These are phyloP conservation scores for Aureobasidium leucospermi DNA, from an alignment of 2,329 filamentous ascomycete genomes.

Conservation along the genomic window DNA sequence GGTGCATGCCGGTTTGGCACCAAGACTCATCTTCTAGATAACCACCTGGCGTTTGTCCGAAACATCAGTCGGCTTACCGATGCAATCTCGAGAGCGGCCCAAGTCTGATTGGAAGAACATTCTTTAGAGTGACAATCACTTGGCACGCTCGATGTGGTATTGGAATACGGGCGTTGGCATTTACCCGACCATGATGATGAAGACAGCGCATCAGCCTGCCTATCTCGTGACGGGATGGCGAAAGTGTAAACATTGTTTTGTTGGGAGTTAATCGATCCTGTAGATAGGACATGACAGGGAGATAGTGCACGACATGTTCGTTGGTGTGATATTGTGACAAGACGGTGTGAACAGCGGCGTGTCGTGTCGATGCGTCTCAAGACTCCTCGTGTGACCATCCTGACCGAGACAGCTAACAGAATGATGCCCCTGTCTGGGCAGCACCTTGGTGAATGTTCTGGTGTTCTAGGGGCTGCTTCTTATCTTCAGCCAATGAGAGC, in stretches of 20 bases:
- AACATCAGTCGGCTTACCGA: neutral
- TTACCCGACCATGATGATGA: neutral
- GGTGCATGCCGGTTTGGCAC: neutral
- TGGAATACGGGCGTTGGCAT: neutral
- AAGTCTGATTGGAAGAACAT: neutral
- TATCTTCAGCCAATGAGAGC: slow-evolving; percentile 5
- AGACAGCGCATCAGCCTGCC: neutral
- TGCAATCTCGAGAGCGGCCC: neutral
- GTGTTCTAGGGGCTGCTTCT: neutral
- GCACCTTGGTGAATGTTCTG: neutral
- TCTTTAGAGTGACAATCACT: neutral
- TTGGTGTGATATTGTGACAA: neutral
- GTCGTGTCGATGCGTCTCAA: neutral
- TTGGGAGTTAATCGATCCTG: neutral
- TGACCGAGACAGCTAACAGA: neutral
- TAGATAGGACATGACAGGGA: neutral
- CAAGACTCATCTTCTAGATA: neutral
- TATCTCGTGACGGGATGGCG: neutral
- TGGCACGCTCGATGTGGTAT: neutral
- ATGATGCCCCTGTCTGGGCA: neutral
- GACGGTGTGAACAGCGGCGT: neutral
- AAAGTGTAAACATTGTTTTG: slow-evolving; percentile 6
- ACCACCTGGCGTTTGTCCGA: neutral
- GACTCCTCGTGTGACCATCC: neutral
- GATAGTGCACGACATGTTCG: neutral